Conservation (phyloP, 306 rosid species). For the Rosa multiflora region DNA sequence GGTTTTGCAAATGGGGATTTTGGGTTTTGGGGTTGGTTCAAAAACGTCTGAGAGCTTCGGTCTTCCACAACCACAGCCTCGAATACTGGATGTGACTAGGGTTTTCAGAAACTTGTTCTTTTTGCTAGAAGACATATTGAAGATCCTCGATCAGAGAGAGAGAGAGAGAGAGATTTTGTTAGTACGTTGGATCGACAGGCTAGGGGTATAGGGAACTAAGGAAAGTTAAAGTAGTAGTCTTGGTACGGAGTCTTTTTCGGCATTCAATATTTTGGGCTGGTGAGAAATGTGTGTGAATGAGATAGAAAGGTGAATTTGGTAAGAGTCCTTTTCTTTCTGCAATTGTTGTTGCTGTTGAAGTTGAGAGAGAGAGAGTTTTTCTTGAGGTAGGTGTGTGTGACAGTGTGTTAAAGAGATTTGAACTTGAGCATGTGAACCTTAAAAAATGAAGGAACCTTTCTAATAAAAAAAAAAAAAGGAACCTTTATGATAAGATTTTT, state of each 20-base stretch:
- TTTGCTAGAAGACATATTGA: slow-evolving; percentile 45
- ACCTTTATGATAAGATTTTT: too few species aligned
- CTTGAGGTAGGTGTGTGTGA: too few species aligned
- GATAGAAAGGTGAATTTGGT: background rate
- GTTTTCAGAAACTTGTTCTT: slow-evolving; percentile 32
- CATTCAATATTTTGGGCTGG: background rate
- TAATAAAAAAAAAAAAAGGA: too few species aligned
- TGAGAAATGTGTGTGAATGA: background rate
- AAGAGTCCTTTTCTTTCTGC: background rate
- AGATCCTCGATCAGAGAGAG: background rate
- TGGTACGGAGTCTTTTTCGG: slow-evolving; percentile 9
- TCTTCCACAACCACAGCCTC: slow-evolving; percentile 44
- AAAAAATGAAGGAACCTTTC: too few species aligned
- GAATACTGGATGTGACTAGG: slow-evolving; percentile 34
- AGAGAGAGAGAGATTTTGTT: background rate
- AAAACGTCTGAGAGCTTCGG: slow-evolving; percentile 34
- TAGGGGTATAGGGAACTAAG: background rate
- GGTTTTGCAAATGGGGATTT: slow-evolving; percentile 7
- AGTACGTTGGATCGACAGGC: background rate
- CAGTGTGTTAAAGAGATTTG: background rate
- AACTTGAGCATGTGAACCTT: background rate
- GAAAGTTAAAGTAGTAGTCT: background rate
- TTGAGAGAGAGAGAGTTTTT: background rate
- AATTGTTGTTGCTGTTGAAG: background rate
- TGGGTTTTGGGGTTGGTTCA: slow-evolving; percentile 46